Evolutionary conservation across 139 green algal genomes (phyloP).

Genomic region (Tetradesmus obliquus): DNA sequence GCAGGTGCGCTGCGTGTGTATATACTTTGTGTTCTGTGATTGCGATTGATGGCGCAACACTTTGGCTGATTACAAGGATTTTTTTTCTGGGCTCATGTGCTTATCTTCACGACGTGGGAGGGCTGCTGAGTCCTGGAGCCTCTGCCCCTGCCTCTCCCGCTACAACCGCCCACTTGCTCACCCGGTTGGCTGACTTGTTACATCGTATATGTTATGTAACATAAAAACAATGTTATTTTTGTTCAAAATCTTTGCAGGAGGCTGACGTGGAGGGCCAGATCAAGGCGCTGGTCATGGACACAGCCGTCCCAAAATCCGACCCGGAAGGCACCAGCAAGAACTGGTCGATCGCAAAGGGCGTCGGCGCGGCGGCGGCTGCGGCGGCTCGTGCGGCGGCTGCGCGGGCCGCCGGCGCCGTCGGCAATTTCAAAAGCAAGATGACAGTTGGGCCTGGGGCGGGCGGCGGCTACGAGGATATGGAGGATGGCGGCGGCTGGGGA

Average conservation of each 20-base stretch:
- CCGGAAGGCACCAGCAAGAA: neutral
- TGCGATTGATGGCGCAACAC: too few species aligned
- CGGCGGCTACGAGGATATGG: neutral
- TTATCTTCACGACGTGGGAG: too few species aligned
- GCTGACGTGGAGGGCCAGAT: conserved; percentile 28
- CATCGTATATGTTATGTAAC: too few species aligned
- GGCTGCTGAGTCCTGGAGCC: too few species aligned
- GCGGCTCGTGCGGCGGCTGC: conserved; percentile 6
- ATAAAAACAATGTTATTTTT: neutral
- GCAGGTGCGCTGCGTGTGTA: neutral
- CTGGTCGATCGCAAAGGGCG: conserved; percentile 7
- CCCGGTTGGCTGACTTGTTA: too few species aligned
- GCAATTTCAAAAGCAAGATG: neutral
- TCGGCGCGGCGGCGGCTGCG: conserved; percentile 13
- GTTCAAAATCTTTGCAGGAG: conserved; percentile 25
- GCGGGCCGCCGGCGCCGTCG: neutral
- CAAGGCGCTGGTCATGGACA: neutral
- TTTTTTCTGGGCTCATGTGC: too few species aligned
- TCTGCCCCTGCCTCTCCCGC: too few species aligned
- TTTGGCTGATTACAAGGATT: too few species aligned
- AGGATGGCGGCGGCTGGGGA: neutral
- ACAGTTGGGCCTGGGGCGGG: neutral
- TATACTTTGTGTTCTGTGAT: too few species aligned
- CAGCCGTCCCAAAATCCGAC: neutral
- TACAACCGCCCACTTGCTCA: too few species aligned